phyloP scores from a whole-genome alignment of 2,329 filamentous ascomycete genomes.

The Akanthomyces lecanii region DNA sequence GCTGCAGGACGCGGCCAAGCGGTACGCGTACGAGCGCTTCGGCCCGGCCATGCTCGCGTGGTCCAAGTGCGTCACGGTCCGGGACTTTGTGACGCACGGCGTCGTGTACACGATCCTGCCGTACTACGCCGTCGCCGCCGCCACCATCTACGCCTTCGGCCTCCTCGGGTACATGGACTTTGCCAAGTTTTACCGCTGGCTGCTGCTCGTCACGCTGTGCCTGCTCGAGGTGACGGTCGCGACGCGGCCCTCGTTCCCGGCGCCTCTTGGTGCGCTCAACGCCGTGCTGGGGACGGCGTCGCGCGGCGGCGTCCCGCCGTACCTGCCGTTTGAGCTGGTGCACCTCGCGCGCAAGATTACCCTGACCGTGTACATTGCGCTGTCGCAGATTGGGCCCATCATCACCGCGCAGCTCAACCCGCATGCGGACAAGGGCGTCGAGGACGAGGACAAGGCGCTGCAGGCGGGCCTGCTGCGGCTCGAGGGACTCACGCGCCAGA shows the following conservation, averaged over 20 bases:
- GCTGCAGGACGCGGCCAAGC: constrained; percentile 67
- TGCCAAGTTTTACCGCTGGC: constrained; percentile 63
- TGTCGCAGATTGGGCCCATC: constrained; percentile 74
- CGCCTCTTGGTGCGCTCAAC: constrained; percentile 44
- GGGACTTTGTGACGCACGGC: constrained; percentile 69
- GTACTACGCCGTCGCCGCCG: constrained; percentile 57
- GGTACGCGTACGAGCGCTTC: constrained; percentile 88
- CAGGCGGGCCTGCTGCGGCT: constrained; percentile 65
- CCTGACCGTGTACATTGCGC: constrained; percentile 76
- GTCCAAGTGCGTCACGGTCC: constrained; percentile 61
- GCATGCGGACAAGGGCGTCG: constrained; percentile 22
- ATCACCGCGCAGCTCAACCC: constrained; percentile 36
- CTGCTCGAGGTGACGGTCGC: constrained; percentile 55
- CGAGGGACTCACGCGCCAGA: constrained; percentile 51
- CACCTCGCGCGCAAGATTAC: constrained; percentile 69
- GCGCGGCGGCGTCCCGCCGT: constrained; percentile 47
- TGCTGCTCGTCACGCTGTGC: constrained; percentile 50
- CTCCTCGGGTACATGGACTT: constrained; percentile 64
- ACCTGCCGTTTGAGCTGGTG: constrained; percentile 82
- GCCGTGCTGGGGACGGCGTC: constrained; percentile 33
- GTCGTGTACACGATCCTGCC: constrained; percentile 52
- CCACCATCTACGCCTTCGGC: constrained; percentile 57
- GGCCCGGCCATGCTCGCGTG: constrained; percentile 67
- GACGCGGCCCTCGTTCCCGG: constrained; percentile 50
- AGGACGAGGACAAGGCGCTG: constrained; percentile 42